Evolutionary conservation across 2,329 filamentous ascomycete genomes (phyloP), one percentile per base, ranked within the genome.

Genomic region (Ascochyta pisi): DNA sequence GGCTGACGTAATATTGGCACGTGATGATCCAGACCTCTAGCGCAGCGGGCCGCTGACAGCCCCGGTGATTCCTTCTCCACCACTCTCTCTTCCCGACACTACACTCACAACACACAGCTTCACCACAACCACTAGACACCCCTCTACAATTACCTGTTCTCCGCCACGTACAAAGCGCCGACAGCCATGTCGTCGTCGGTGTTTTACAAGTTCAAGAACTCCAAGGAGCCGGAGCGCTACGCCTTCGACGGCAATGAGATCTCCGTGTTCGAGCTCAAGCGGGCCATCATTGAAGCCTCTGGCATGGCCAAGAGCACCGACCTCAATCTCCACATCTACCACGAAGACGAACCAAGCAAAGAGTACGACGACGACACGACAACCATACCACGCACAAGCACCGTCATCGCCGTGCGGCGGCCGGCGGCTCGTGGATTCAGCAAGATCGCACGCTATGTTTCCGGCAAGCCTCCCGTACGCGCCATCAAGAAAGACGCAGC

Each of bases 151-250:
- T 40, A 29, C 64, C 57, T 60, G 10, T 12, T 8, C 19, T 13
- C 15, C 31, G 22, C 24, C 16, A 44, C 26, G 2, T 15, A 16
- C 2, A 29, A 13, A 19, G 6, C 23, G 15, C 15, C 35, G 46
- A 31, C 41, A 50, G 50, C 23, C 57, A 97, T 97, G 93, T 87
- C 92, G 75, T 96, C 95, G 54, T 98, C 93, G 65, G 95, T 99
- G 74, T 98, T 97, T 81, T 99, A 97, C 90, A 96, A 96, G 81
- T 99, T 99, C 88, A 98, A 97, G 81, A 98, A 94, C 68, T 92
- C 96, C 76, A 97, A 92, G 81, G 95, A 98, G 75, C 91, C 92
- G 58, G 92, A 92, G 54, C 88, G 93, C 73, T 92, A 99, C 70
- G 91, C 93, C 73, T 98, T 99, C 77, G 94, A 99, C 79, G 95